These are phyloP conservation scores for Kodamaea kakaduensis DNA, from an alignment of 805 yeast species.

Conservation along the genomic window DNA sequence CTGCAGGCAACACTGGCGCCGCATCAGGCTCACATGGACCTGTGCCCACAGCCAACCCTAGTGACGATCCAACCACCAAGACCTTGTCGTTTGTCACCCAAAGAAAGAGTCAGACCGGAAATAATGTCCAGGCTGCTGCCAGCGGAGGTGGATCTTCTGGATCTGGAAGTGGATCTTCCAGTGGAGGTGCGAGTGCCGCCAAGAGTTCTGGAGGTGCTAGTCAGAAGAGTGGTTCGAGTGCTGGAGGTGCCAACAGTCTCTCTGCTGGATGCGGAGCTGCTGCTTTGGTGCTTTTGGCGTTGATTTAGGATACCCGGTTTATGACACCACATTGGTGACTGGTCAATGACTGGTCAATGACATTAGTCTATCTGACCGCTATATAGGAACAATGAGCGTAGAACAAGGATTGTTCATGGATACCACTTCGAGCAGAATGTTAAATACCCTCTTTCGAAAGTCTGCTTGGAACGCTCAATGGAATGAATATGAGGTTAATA, in stretches of 20 bases:
- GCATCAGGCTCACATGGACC: conserved; percentile 11
- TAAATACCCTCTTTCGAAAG: too few species aligned
- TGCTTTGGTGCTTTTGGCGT: conserved; percentile 7
- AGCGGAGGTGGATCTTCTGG: conserved; percentile 1
- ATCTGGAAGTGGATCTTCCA: conserved; percentile 1
- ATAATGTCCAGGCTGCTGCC: conserved; percentile 9
- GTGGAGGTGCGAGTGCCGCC: background rate
- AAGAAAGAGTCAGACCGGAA: conserved; percentile 21
- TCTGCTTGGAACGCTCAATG: too few species aligned
- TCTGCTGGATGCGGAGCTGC: too few species aligned
- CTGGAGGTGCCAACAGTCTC: conserved; percentile 1
- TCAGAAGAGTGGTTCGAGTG: conserved; percentile 10
- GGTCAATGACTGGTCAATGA: too few species aligned
- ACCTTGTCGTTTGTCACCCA: conserved; percentile 30
- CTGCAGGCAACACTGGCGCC: conserved; percentile 13
- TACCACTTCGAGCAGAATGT: too few species aligned
- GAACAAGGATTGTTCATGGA: too few species aligned
- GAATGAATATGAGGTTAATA: too few species aligned
- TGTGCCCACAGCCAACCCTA: conserved; percentile 16
- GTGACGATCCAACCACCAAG: conserved; percentile 21
- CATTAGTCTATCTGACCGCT: too few species aligned
- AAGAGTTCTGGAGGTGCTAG: conserved; percentile 4
- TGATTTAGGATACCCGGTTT: too few species aligned
- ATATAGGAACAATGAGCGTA: too few species aligned
- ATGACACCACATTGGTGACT: too few species aligned